Conservation (phyloP, 164 flowering plant species). For the Tetracentron sinense region DNA sequence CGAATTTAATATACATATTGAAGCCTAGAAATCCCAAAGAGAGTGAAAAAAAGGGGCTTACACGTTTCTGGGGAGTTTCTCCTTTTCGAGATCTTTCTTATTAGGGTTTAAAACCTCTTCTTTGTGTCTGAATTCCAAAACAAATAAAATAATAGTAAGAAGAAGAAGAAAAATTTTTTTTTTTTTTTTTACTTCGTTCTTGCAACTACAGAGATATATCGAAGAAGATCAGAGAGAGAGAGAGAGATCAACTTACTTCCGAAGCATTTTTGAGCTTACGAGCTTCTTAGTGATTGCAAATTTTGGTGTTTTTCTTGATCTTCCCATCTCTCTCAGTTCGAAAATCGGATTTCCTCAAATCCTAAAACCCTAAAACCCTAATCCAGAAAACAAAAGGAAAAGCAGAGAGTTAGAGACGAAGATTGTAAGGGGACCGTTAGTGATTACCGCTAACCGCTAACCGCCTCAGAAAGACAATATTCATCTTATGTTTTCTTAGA, state of each 20-base stretch:
- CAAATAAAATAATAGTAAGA: neutral
- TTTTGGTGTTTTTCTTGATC: constrained; percentile 61
- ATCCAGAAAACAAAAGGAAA: too few relatives aligned
- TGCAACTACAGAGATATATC: neutral
- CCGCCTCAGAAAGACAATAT: too few relatives aligned
- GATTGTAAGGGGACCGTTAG: too few relatives aligned
- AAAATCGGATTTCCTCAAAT: too few relatives aligned
- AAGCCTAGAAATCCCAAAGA: neutral
- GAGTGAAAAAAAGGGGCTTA: constrained; percentile 25
- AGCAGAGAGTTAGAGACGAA: too few relatives aligned
- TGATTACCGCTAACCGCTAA: too few relatives aligned
- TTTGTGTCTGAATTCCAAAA: constrained; percentile 42
- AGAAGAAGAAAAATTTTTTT: neutral
- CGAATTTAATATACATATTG: neutral
- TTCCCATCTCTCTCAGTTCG: constrained; percentile 59
- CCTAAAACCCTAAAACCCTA: too few relatives aligned
- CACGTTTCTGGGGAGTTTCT: constrained; percentile 85
- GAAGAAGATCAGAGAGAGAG: neutral
- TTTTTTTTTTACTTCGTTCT: too few relatives aligned
- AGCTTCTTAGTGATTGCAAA: constrained; percentile 81
- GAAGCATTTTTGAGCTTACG: constrained; percentile 54
- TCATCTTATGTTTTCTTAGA: too few relatives aligned
- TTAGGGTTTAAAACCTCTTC: constrained; percentile 75
- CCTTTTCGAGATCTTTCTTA: constrained; percentile 59
- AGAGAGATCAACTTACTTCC: constrained; percentile 32